Evolutionary conservation across 352 stramenopile genomes (phyloP), one percentile per base, ranked within the genome.

Genomic region (Phytophthora pini): DNA sequence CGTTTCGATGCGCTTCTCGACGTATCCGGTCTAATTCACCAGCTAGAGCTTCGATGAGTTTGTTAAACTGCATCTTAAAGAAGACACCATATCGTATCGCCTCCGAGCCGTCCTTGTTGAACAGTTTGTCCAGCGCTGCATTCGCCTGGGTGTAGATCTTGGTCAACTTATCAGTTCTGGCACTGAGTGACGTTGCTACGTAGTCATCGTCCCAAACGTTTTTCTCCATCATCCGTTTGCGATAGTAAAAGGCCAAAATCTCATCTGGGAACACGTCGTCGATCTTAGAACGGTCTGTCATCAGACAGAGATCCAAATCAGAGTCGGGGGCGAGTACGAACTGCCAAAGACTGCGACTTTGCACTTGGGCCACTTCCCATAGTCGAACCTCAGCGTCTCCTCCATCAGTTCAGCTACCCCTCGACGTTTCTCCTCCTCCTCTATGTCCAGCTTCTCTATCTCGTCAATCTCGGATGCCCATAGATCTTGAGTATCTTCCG

Each of bases 281-380:
- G 52, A 26, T 3, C 20, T 41, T 24, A 3, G 24, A 24, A 13
- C 13, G 26, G 15, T 12, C 34, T 10, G 68, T 50, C 31, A 80
- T 55, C 3, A 90, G 46, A 48, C 77, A 87, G 61, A 93, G 68
- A 58, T 93, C 80, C 12, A 91, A 44, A 46, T 93, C 84, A 24
- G 80, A 93, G 27, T 54, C 66, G 26, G 70, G 76, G 2, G 84
- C 27, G 84, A 93, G 36, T 87, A 48, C 9, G 84, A 91, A 43
- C 84, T 93, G 47, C 84, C 84, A 50, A 89, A 93, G 12, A 87
- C 68, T 24, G 74, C 48, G 24, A 89, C 40, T 5, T 76, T 47
- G 27, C 71, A 79, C 1, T 69, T 46, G 0, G 60, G 65, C 65
- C 74, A 82, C 40, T 76, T 67, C 22, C 52, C 60, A 13, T 66